phyloP scores from a whole-genome alignment of 2,329 filamentous ascomycete genomes.

The Allantophomopsis cytisporea region DNA sequence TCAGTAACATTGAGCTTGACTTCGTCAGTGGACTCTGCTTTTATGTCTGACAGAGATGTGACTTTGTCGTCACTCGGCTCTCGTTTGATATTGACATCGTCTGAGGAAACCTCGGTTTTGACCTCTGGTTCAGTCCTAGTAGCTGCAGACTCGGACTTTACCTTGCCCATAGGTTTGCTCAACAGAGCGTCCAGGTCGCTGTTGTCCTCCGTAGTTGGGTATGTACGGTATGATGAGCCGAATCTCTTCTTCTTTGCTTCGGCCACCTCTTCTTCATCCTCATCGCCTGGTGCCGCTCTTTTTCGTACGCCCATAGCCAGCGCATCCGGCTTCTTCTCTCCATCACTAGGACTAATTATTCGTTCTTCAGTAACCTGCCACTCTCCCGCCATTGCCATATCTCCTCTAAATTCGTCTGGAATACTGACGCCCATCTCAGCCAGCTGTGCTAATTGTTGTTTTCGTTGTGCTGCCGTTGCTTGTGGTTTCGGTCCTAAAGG shows the following conservation, averaged over 20 bases:
- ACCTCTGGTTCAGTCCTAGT: constrained; percentile 1
- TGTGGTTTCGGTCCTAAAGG: constrained; percentile 16
- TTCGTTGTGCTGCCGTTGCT: constrained; percentile 49
- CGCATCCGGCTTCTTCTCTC: constrained; percentile 26
- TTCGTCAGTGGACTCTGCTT: constrained; percentile 12
- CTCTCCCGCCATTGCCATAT: constrained; percentile 79
- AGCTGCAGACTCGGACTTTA: constrained; percentile 8
- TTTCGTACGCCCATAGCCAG: constrained; percentile 46
- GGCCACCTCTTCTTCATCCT: constrained; percentile 45
- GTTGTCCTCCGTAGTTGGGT: constrained; percentile 16
- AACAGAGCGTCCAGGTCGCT: constrained; percentile 25
- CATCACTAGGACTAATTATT: constrained; percentile 22
- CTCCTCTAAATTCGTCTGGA: constrained; percentile 62
- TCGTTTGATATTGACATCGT: not conserved
- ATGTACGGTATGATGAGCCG: constrained; percentile 19
- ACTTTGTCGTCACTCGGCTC: not conserved
- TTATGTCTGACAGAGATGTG: constrained; percentile 5
- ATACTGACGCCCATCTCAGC: constrained; percentile 77
- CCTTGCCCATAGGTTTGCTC: constrained; percentile 13
- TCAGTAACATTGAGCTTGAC: constrained; percentile 23
- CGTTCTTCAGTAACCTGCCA: constrained; percentile 53
- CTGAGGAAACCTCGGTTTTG: not conserved
- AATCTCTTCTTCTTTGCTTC: constrained; percentile 43
- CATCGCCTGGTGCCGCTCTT: constrained; percentile 43
- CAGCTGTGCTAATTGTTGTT: constrained; percentile 76